These are phyloP conservation scores for Xylariaceae sp. DNA, from an alignment of 2,329 filamentous ascomycete species.

Conservation along the genomic window DNA sequence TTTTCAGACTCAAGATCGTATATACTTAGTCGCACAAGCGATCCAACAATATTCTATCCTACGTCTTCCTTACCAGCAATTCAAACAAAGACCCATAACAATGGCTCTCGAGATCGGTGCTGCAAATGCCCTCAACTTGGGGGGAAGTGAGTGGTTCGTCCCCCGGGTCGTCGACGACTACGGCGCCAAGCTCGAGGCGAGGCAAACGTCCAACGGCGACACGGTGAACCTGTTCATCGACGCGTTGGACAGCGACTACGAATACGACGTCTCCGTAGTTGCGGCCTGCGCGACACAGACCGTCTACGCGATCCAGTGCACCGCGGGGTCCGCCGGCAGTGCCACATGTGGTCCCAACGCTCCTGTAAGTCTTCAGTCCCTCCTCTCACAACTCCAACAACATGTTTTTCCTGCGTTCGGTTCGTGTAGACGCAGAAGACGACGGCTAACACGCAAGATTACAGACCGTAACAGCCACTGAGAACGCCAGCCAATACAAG, in stretches of 20 bases:
- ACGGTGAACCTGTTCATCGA: constrained; percentile 22
- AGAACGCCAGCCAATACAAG: constrained; percentile 17
- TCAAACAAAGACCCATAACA: neutral
- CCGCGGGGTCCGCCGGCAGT: neutral
- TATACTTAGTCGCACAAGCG: too few species aligned
- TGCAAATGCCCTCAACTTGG: constrained; percentile 14
- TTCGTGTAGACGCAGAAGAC: too few species aligned
- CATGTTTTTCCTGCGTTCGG: too few species aligned
- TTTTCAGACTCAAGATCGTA: too few species aligned
- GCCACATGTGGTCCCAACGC: constrained; percentile 4
- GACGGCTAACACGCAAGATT: too few species aligned
- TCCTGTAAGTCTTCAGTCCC: constrained; percentile 6
- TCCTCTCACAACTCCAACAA: too few species aligned
- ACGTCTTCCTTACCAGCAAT: neutral
- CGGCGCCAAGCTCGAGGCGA: neutral
- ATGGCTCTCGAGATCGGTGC: constrained; percentile 20
- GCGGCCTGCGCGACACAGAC: constrained; percentile 9
- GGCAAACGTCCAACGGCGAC: neutral
- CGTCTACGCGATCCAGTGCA: constrained; percentile 19
- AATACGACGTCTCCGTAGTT: constrained; percentile 25
- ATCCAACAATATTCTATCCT: too few species aligned
- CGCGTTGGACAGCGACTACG: neutral
- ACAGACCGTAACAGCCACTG: constrained; percentile 13
- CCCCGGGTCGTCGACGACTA: constrained; percentile 3
- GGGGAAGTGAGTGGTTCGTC: neutral